Percentiles rank a stretch among this genome's conserved stretches.
phyloP scores from a whole-genome alignment of 1,284 basidiomycete genomes.

The Fomitopsis betulina region DNA sequence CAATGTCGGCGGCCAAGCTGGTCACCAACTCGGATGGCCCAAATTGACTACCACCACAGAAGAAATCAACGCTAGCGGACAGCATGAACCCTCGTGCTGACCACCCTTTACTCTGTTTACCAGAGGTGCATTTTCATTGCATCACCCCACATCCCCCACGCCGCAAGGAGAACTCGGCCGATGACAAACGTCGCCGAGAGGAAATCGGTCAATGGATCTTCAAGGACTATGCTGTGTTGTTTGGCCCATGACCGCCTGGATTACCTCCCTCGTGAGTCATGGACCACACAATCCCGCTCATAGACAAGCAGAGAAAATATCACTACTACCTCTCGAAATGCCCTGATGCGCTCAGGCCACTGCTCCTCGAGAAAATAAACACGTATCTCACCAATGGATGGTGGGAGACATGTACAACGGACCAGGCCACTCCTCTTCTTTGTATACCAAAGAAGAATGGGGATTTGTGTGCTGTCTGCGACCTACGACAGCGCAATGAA shows the following conservation, averaged over 20 bases:
- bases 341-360: constrained; percentile 15
- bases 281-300: constrained; percentile 23
- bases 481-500: constrained; percentile 19
- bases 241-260: not conserved
- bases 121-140: no score
- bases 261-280: constrained; percentile 18
- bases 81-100: no score
- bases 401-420: constrained; percentile 15
- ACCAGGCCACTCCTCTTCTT: constrained; percentile 17
- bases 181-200: no score
- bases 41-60: no score
- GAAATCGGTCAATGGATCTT: not conserved
- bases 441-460: constrained; percentile 20
- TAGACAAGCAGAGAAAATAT: constrained; percentile 21
- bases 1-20: no score
- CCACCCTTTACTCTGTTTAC: no score
- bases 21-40: no score
- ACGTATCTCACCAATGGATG: constrained; percentile 18
- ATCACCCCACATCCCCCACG: no score
- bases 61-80: no score
- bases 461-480: constrained; percentile 11
- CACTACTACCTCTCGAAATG: constrained; percentile 18
- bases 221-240: not conserved
- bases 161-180: no score
- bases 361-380: constrained; percentile 19